phyloP scores from a whole-genome alignment of 2,329 filamentous ascomycete species.

The Boeremia exigua region DNA sequence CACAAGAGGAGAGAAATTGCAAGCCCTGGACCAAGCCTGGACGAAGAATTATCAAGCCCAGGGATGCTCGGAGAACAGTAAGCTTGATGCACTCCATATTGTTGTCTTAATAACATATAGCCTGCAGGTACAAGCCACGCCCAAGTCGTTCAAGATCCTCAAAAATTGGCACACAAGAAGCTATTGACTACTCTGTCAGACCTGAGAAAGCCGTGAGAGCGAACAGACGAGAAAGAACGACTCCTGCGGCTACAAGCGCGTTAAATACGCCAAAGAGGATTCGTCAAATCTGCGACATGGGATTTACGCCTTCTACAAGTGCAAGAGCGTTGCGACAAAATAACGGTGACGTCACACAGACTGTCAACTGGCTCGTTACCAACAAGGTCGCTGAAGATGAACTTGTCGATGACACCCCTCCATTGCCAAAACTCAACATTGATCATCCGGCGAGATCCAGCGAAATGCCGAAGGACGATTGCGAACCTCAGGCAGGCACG shows the following conservation, averaged over 20 bases:
- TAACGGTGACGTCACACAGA: constrained; percentile 37
- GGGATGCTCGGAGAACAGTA: constrained; percentile 40
- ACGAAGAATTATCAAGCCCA: constrained; percentile 34
- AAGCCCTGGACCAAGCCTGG: constrained; percentile 12
- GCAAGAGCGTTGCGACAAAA: constrained; percentile 33
- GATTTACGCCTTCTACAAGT: constrained; percentile 42
- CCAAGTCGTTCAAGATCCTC: constrained; percentile 47
- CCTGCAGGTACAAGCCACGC: constrained; percentile 38
- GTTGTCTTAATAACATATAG: background rate
- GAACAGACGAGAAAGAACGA: constrained; percentile 34
- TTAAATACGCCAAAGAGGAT: constrained; percentile 37
- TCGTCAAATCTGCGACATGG: constrained; percentile 44
- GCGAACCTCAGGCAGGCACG: background rate
- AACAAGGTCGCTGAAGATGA: constrained; percentile 38
- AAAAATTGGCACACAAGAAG: constrained; percentile 24
- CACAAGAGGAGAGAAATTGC: constrained; percentile 9
- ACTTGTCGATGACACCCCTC: constrained; percentile 24
- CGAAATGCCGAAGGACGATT: background rate
- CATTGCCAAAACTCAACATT: background rate
- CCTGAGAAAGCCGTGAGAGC: constrained; percentile 36
- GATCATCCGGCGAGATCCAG: background rate
- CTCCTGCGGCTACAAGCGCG: constrained; percentile 8
- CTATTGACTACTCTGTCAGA: constrained; percentile 38
- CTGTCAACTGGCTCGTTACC: constrained; percentile 41
- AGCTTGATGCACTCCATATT: background rate